phyloP scores from a whole-genome alignment of 2,329 filamentous ascomycete genomes.

The Grosmannia serpens region DNA sequence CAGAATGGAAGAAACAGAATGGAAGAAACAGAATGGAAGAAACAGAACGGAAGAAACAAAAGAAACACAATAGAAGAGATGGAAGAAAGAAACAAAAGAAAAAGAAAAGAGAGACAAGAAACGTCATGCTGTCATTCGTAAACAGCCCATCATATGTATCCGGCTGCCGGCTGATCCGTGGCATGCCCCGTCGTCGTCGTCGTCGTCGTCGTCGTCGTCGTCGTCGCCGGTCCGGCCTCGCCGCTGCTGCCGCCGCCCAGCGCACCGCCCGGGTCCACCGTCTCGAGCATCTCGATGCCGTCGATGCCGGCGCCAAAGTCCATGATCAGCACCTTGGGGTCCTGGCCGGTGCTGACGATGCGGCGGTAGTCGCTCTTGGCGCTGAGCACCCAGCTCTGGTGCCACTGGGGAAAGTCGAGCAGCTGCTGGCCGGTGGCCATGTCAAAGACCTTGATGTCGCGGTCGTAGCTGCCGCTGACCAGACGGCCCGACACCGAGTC shows the following conservation, averaged over 20 bases:
- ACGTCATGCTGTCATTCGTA: no score
- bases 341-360: slow-evolving; percentile 90
- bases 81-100: not conserved
- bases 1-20: not conserved
- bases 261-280: not conserved
- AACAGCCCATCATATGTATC: not conserved
- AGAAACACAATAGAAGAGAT: not conserved
- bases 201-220: not conserved
- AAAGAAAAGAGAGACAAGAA: not conserved
- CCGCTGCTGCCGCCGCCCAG: not conserved
- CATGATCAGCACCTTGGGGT: slow-evolving; percentile 83
- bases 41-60: not conserved
- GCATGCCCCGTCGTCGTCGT: not conserved
- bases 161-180: not conserved
- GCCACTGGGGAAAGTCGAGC: slow-evolving; percentile 87
- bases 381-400: slow-evolving; percentile 89
- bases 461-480: slow-evolving; percentile 87
- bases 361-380: slow-evolving; percentile 93
- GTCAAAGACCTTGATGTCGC: slow-evolving; percentile 90
- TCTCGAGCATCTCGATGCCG: slow-evolving; percentile 47
- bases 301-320: slow-evolving; percentile 65
- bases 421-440: slow-evolving; percentile 67
- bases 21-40: not conserved
- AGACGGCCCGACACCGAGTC: slow-evolving; percentile 79
- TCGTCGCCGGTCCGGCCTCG: not conserved